Conservation (phyloP, 2,329 filamentous ascomycete genomes). For the Talaromyces sp. region DNA sequence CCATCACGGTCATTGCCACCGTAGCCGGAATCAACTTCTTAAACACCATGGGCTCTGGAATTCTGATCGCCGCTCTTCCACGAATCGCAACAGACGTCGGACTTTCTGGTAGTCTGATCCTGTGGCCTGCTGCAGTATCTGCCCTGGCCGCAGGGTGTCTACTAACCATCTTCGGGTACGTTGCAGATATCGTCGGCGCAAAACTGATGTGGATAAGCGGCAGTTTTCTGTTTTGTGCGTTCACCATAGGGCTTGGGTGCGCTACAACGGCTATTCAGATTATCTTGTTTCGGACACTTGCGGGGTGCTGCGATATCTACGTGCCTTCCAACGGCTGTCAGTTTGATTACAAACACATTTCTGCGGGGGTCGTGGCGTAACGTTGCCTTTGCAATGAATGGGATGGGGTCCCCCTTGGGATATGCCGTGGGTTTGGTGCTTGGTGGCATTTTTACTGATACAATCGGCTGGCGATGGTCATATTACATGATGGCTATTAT, state of each 20-base stretch:
- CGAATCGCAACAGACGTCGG: slow-evolving; percentile 22
- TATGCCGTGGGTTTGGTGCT: slow-evolving; percentile 51
- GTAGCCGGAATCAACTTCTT: background rate
- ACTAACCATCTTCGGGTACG: slow-evolving; percentile 49
- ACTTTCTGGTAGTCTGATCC: slow-evolving; percentile 25
- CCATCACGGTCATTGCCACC: background rate
- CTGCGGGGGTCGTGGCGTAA: slow-evolving; percentile 47
- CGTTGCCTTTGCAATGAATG: slow-evolving; percentile 51
- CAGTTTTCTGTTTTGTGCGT: slow-evolving; percentile 41
- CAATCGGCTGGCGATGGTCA: slow-evolving; percentile 49
- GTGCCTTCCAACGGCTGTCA: slow-evolving; percentile 48
- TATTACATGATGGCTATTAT: slow-evolving; percentile 32
- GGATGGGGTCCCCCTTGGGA: slow-evolving; percentile 51
- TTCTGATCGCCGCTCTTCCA: slow-evolving; percentile 6
- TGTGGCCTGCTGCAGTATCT: slow-evolving; percentile 31
- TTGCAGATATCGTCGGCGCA: slow-evolving; percentile 51
- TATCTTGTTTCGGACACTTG: slow-evolving; percentile 47
- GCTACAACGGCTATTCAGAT: slow-evolving; percentile 39
- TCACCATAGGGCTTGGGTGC: slow-evolving; percentile 44
- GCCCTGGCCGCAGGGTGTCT: slow-evolving; percentile 47
- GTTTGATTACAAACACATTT: slow-evolving; percentile 48
- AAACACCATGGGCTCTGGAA: background rate
- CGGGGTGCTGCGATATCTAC: slow-evolving; percentile 48
- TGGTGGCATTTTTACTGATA: slow-evolving; percentile 49
- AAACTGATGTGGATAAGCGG: slow-evolving; percentile 48